Evolutionary conservation across 2,329 filamentous ascomycete species (phyloP), one percentile per base, ranked within the genome.

Genomic region (Apiospora koreana): DNA sequence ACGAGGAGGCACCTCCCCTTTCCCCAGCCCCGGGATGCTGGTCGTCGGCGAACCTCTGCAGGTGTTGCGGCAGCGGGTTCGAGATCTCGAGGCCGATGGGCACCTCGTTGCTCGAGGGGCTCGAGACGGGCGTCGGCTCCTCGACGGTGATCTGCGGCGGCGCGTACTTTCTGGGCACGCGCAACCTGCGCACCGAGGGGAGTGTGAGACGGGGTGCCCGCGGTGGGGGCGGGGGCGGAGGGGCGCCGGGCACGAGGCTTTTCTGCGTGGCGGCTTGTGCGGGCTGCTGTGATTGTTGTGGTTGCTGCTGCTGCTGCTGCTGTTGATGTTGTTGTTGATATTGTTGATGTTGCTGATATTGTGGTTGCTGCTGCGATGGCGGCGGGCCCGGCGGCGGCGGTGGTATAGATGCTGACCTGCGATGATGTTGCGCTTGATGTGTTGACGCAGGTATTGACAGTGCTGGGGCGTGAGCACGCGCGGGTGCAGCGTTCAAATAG

Each of bases 141-240:
- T 79, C 62, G 1, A 82, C 70, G 3, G 72, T 75, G 21, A 85
- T 79, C 18, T 74, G 73, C 0, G 83, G 83, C 1, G 84, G 82
- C 0, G 75, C 71, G 73, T 84, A 82, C 73, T 82, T 81, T 74
- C 81, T 85, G 0, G 85, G 81, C 14, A 83, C 75, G 0, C 79
- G 76, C 0, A 85, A 75, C 31, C 81, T 81, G 1, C 78, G 78
- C 0, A 84, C 72, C 0, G 83, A 82, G 0, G 84, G 81, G 1
- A 83, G 75, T 0, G 74, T 67, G 9, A 86, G 74, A 0, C 79
- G 78, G 0, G 83, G 81, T 0, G 83, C 77, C 25, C 73, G 74
- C 4, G 69, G 68, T 3, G 75, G 67, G 2, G 79, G 75, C 1
- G 77, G 77, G 0, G 75, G 76, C 2, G 73, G 67, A 0, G 76